A percentile compares a stretch with the other conserved stretches of the same genome.
These are phyloP conservation scores for Starmera amethionina DNA, from an alignment of 805 yeast species.

Conservation along the genomic window DNA sequence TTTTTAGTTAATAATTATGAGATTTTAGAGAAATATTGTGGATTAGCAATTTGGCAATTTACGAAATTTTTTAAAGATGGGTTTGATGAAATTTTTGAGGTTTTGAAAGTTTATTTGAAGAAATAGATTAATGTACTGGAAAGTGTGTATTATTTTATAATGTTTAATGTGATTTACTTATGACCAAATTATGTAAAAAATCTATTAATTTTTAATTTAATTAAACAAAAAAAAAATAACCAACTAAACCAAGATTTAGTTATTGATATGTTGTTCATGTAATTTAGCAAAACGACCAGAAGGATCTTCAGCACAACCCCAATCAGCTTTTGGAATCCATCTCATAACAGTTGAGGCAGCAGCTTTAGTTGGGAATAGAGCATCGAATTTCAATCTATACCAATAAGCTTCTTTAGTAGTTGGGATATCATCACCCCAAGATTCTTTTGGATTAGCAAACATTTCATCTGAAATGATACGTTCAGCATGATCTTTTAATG, in stretches of 20 bases:
- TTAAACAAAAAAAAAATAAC: neutral
- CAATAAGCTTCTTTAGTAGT: conserved; percentile 98
- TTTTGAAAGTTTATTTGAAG: neutral
- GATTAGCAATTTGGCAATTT: conserved; percentile 12
- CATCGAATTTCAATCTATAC: conserved; percentile 96
- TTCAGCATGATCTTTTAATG: conserved; percentile 93
- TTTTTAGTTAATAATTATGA: neutral
- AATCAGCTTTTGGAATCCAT: conserved; percentile 99
- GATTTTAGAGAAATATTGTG: conserved; percentile 1
- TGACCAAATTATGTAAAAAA: too few species aligned
- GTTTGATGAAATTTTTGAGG: conserved; percentile 1
- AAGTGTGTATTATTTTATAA: too few species aligned
- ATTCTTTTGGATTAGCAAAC: conserved; percentile 81
- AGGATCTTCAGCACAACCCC: conserved; percentile 99
- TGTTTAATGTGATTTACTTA: too few species aligned
- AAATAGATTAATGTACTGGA: too few species aligned
- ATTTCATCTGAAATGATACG: conserved; percentile 80
- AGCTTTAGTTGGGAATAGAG: conserved; percentile 79
- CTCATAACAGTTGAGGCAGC: conserved; percentile 97
- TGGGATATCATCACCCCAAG: conserved; percentile 95
- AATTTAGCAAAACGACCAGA: conserved; percentile 93
- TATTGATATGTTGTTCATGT: conserved; percentile 61
- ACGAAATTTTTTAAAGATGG: conserved; percentile 3
- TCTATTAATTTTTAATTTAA: too few species aligned
- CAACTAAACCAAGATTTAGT: neutral